Percentiles rank a stretch among this genome's conserved stretches.
phyloP scores from a whole-genome alignment of 805 yeast genomes.

The Candida xyloterini region DNA sequence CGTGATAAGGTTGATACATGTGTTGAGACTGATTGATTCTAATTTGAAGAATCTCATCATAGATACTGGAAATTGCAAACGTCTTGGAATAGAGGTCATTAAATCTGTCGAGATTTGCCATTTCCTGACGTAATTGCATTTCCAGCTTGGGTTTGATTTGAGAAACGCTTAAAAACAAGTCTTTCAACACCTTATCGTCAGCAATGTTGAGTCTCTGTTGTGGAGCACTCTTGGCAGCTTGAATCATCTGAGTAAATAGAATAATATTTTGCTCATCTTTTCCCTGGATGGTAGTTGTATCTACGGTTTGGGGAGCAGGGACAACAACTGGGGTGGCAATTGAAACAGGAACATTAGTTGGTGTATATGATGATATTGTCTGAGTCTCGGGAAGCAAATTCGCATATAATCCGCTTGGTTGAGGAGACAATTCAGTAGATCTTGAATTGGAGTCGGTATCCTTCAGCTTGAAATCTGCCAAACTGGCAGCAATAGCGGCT shows the following conservation, averaged over 20 bases:
- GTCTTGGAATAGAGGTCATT: constrained; percentile 76
- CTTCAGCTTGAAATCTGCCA: constrained; percentile 59
- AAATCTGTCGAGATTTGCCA: constrained; percentile 59
- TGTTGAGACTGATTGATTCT: constrained; percentile 34
- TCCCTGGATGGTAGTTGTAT: constrained; percentile 41
- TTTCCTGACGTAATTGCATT: constrained; percentile 52
- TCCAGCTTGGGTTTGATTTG: constrained; percentile 69
- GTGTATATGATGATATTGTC: neutral
- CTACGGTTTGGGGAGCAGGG: neutral
- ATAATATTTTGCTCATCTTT: constrained; percentile 69
- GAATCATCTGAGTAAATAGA: constrained; percentile 66
- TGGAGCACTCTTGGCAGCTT: constrained; percentile 42
- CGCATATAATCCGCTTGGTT: constrained; percentile 29
- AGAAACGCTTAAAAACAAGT: constrained; percentile 57
- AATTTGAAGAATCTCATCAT: constrained; percentile 69
- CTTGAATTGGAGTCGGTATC: constrained; percentile 1
- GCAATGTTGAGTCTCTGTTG: constrained; percentile 31
- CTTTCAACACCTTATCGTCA: constrained; percentile 50
- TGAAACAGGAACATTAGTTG: too few relatives aligned
- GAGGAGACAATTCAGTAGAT: constrained; percentile 10
- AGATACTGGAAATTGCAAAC: constrained; percentile 69
- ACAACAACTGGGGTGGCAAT: neutral
- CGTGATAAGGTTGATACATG: neutral
- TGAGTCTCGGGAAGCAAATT: constrained; percentile 21
- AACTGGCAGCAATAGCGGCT: constrained; percentile 92